Conservation (phyloP, 192 early-diverging fungal genomes). For the Pilaira anomala region DNA sequence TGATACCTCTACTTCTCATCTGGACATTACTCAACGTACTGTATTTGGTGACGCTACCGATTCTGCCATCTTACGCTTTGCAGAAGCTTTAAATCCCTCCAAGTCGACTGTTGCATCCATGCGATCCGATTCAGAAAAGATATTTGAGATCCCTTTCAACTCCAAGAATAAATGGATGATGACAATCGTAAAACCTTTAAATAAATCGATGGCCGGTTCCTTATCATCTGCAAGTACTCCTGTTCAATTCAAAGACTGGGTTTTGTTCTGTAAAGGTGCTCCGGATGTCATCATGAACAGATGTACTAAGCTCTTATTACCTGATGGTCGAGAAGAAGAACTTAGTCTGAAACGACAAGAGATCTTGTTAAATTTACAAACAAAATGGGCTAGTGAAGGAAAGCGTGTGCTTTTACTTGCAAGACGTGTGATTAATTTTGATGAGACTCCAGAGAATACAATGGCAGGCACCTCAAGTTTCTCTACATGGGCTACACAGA, state of each 20-base stretch:
- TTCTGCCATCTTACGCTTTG: slow-evolving; percentile 72
- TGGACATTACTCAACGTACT: slow-evolving; percentile 45
- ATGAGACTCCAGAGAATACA: slow-evolving; percentile 5
- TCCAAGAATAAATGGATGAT: slow-evolving; percentile 77
- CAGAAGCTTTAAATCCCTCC: slow-evolving; percentile 35
- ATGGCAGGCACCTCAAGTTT: slow-evolving; percentile 19
- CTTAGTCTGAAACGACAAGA: slow-evolving; percentile 39
- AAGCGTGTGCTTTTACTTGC: slow-evolving; percentile 55
- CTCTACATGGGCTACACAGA: slow-evolving; percentile 30
- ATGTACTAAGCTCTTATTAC: slow-evolving; percentile 39
- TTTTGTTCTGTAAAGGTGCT: slow-evolving; percentile 74
- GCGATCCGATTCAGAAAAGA: slow-evolving; percentile 25
- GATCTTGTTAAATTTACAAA: slow-evolving; percentile 43
- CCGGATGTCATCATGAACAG: slow-evolving; percentile 65
- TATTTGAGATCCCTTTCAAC: slow-evolving; percentile 68
- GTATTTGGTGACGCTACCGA: slow-evolving; percentile 87
- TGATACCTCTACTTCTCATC: slow-evolving; percentile 44
- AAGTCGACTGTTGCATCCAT: slow-evolving; percentile 11
- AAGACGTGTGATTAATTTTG: slow-evolving; percentile 12
- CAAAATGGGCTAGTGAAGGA: slow-evolving; percentile 52
- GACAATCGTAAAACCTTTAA: slow-evolving; percentile 33
- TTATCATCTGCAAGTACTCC: not conserved
- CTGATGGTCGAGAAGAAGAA: slow-evolving; percentile 42
- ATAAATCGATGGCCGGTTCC: slow-evolving; percentile 6
- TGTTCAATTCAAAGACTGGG: slow-evolving; percentile 31